Conservation (phyloP, 2,329 filamentous ascomycete species). For the Diaporthe ilicicola region DNA sequence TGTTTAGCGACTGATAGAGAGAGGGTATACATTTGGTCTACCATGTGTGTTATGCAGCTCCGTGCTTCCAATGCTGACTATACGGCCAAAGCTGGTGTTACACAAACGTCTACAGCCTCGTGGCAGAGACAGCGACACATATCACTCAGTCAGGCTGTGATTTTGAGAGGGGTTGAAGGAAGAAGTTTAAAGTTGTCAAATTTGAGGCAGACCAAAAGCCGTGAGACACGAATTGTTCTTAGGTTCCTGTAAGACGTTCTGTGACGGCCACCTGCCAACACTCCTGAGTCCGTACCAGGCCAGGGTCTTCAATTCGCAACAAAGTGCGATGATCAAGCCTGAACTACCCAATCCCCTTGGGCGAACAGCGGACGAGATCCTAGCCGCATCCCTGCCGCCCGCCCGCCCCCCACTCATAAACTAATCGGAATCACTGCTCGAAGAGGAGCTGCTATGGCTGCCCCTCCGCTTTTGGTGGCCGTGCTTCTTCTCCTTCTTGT, state of each 20-base stretch:
- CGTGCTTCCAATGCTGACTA: too few relatives aligned
- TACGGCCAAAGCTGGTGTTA: too few relatives aligned
- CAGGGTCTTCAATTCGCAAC: neutral
- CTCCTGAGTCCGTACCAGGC: too few relatives aligned
- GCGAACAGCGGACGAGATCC: neutral
- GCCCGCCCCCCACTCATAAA: neutral
- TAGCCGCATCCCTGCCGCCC: too few relatives aligned
- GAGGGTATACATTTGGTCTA: too few relatives aligned
- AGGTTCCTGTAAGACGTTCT: too few relatives aligned
- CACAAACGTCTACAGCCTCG: too few relatives aligned
- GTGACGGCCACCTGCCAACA: neutral
- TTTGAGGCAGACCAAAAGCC: neutral
- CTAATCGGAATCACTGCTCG: constrained; percentile 25
- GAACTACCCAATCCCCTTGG: too few relatives aligned
- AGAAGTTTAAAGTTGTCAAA: neutral
- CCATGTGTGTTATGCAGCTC: too few relatives aligned
- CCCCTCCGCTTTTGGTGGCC: constrained; percentile 27
- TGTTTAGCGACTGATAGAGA: too few relatives aligned
- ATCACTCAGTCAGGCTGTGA: neutral
- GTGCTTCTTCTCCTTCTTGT: constrained; percentile 23
- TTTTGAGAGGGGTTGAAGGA: neutral
- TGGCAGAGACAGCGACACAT: neutral
- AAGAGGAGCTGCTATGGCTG: constrained; percentile 18
- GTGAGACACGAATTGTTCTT: neutral
- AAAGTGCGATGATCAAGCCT: too few relatives aligned